Conservation (phyloP, 2,329 filamentous ascomycete genomes). For the Aspergillus uvarum region DNA sequence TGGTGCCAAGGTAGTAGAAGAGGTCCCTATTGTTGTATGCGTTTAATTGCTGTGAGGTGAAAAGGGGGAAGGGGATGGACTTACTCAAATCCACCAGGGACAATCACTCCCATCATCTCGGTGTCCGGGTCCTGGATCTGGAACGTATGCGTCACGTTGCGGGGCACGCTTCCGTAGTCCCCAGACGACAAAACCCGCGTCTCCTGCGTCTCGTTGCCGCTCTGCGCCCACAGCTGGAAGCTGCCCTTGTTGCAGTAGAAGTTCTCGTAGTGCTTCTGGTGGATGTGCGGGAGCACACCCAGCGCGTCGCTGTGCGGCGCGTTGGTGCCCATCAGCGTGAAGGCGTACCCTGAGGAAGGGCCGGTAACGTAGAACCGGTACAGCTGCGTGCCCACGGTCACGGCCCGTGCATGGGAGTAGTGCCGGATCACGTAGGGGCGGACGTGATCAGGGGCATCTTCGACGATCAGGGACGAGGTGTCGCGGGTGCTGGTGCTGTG, state of each 20-base stretch:
- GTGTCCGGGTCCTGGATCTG: constrained; percentile 51
- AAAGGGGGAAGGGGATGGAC: constrained; percentile 3
- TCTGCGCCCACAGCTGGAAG: constrained; percentile 48
- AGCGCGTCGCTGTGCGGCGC: constrained; percentile 38
- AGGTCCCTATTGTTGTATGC: constrained; percentile 27
- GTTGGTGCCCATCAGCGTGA: constrained; percentile 48
- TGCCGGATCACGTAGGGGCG: constrained; percentile 40
- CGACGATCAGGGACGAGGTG: constrained; percentile 23
- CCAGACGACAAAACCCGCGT: constrained; percentile 45
- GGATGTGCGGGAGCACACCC: constrained; percentile 47
- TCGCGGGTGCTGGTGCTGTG: constrained; percentile 14
- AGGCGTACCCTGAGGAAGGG: constrained; percentile 46
- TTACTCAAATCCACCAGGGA: constrained; percentile 51
- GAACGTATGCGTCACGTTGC: constrained; percentile 51
- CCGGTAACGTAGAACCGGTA: constrained; percentile 49
- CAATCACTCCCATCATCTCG: constrained; percentile 48
- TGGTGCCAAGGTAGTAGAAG: constrained; percentile 43
- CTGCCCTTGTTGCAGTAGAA: constrained; percentile 49
- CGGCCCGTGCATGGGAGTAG: constrained; percentile 33
- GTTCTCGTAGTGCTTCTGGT: constrained; percentile 48
- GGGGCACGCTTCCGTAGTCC: constrained; percentile 49
- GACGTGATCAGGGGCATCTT: constrained; percentile 32
- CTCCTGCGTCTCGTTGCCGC: constrained; percentile 33
- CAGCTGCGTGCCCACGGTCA: constrained; percentile 38
- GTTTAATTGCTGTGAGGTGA: background rate